Evolutionary conservation across 139 green algal species (phyloP).

Genomic region (Asterochloris erici): DNA sequence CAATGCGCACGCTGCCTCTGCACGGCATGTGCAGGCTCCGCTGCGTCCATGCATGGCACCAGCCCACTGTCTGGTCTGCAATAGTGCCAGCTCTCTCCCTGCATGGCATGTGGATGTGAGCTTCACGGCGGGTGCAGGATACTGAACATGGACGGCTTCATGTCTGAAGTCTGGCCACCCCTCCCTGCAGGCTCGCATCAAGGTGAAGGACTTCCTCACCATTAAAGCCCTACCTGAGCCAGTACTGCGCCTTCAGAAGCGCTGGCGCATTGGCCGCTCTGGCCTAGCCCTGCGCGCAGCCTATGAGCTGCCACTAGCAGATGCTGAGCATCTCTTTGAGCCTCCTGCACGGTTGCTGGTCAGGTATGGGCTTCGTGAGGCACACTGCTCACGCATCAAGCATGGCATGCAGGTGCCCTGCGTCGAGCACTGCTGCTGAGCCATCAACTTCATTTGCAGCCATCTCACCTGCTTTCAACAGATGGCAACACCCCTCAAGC

Average conservation of each 20-base stretch:
- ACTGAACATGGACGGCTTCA: too few species aligned
- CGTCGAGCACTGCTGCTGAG: background rate
- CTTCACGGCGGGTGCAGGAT: too few species aligned
- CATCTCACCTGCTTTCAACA: background rate
- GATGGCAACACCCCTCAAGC: background rate
- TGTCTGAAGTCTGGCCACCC: too few species aligned
- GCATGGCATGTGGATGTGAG: too few species aligned
- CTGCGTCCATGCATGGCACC: too few species aligned
- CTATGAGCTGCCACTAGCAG: slow-evolving; percentile 51
- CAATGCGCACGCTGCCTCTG: too few species aligned
- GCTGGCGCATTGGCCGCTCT: slow-evolving; percentile 34
- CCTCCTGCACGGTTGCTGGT: slow-evolving; percentile 55
- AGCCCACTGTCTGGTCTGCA: too few species aligned
- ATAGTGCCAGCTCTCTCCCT: too few species aligned
- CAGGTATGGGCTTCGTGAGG: slow-evolving; percentile 26
- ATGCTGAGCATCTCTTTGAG: slow-evolving; percentile 34
- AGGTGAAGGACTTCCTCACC: slow-evolving; percentile 42
- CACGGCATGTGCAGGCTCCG: too few species aligned
- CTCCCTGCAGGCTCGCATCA: slow-evolving; percentile 36
- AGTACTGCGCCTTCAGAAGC: slow-evolving; percentile 41
- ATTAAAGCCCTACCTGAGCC: slow-evolving; percentile 43
- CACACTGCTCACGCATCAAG: background rate
- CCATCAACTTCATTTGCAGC: background rate
- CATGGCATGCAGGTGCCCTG: background rate
- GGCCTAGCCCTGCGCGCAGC: slow-evolving; percentile 40